Evolutionary conservation across 345 rosid genomes (phyloP), one percentile per base, ranked within the genome.

Genomic region (Alliaria petiolata): DNA sequence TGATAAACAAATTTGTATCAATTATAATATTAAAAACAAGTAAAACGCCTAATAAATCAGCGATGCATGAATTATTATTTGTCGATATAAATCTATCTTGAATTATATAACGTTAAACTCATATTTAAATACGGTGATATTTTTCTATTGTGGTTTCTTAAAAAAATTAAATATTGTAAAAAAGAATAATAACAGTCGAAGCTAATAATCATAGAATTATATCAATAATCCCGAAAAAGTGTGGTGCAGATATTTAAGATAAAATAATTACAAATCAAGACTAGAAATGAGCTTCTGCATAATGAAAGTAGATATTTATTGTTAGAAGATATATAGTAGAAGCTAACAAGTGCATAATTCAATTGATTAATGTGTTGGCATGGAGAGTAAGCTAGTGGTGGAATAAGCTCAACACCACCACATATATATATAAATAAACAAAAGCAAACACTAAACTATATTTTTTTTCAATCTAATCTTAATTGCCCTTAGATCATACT

Each of bases 251-350:
- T 20, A 46, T 33, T 15, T 28, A 30, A 28, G 52, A 67, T 16
- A 28, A 8, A 28, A 8, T 12, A 53, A 26, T 22, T 25, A 10
- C 30, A 54, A 42, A n/a, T 13, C 12, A 15, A 30, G 13, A 16
- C 51, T 53, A 67, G 2, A 40, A 55, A 17, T 30, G 33, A 42
- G 42, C 17, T 53, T 16, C n/a, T 16, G 15, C 5, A 3, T 65
- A 54, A 15, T 58, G 74, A 47, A 69, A 58, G 58, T 70, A 47
- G 59, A 47, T 70, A 16, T 54, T 53, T 46, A n/a, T 38, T 26
- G 50, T 38, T 28, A 59, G 5, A 47, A 60, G 51, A 49, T 49
- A 47, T 38, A 26, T 22, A 22, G 25, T 22, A 57, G 13, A 40
- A 38, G 11, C 13, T 33, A 12, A 14, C 30, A 5, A 47, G 31